Evolutionary conservation across 208 protist species (phyloP).

Genomic region (Leishmania amazonensis): DNA sequence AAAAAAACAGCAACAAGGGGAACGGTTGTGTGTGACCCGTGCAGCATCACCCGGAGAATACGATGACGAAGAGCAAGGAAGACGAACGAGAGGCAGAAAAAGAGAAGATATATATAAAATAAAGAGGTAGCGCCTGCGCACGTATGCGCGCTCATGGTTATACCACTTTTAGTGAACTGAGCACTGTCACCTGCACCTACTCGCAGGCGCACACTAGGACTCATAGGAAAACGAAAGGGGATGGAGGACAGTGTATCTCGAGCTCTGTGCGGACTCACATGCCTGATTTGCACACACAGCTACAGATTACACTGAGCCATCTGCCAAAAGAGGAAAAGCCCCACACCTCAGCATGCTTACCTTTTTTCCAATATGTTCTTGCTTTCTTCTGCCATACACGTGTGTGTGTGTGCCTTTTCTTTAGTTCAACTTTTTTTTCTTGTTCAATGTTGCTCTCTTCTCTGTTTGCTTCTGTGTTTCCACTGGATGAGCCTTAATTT

Average conservation of each 20-base stretch:
- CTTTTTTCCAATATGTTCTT: not conserved
- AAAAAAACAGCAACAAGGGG: not conserved
- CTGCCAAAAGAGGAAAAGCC: not conserved
- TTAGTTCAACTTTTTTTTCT: not conserved
- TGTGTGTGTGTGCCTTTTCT: not conserved
- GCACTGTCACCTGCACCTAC: not conserved
- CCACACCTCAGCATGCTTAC: not conserved
- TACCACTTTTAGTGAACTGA: not conserved
- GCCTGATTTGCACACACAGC: not conserved
- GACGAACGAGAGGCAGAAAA: not conserved
- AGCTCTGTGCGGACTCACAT: not conserved
- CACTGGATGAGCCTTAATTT: not conserved
- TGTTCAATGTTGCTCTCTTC: not conserved
- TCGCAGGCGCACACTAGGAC: not conserved
- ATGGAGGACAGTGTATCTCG: not conserved
- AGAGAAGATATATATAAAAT: not conserved
- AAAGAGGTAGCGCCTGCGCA: not conserved
- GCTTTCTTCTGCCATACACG: not conserved
- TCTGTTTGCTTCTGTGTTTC: not conserved
- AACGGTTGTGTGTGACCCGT: not conserved
- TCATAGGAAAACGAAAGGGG: not conserved
- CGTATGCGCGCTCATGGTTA: not conserved
- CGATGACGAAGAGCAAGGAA: not conserved
- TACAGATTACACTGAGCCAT: not conserved
- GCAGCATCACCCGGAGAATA: not conserved